Percentiles rank a stretch among this genome's conserved stretches.
Evolutionary conservation across 2,329 filamentous ascomycete species (phyloP).

Genomic region (Ophiostoma himal-ulmi): DNA sequence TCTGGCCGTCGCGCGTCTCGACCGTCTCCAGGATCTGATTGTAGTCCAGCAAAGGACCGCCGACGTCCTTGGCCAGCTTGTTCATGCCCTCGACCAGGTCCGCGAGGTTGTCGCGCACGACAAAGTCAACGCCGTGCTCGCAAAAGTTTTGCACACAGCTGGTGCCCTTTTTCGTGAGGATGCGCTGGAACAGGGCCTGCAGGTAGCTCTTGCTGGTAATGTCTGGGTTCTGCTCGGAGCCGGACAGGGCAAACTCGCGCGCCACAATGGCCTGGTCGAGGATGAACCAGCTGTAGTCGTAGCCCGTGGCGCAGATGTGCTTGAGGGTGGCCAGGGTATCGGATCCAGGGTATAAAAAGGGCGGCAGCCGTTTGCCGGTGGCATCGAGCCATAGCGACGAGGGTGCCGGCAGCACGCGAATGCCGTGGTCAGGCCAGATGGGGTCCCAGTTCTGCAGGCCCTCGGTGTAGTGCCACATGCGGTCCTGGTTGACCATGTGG

Average conservation of each 20-base stretch:
- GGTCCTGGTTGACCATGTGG: constrained; percentile 52
- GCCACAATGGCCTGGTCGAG: constrained; percentile 53
- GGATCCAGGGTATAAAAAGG: constrained; percentile 50
- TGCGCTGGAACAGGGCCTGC: constrained; percentile 44
- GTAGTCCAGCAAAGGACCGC: constrained; percentile 45
- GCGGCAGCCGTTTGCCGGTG: constrained; percentile 51
- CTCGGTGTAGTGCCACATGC: constrained; percentile 64
- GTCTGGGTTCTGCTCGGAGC: constrained; percentile 59
- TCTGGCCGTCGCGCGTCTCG: constrained; percentile 50
- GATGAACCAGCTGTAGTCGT: constrained; percentile 61
- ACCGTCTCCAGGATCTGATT: constrained; percentile 43
- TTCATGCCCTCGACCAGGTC: constrained; percentile 56
- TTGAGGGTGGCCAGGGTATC: constrained; percentile 55
- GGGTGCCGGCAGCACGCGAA: constrained; percentile 54
- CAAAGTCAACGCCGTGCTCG: constrained; percentile 54
- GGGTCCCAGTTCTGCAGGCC: constrained; percentile 57
- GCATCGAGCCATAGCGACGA: constrained; percentile 60
- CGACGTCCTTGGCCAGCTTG: constrained; percentile 42
- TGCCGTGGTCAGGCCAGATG: constrained; percentile 57
- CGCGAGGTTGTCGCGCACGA: constrained; percentile 50
- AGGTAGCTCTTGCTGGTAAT: constrained; percentile 52
- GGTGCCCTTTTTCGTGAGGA: constrained; percentile 49
- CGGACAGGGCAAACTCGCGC: constrained; percentile 57
- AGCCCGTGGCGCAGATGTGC: constrained; percentile 54
- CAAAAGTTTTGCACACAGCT: constrained; percentile 53